phyloP scores from a whole-genome alignment of 2,329 filamentous ascomycete species.

The Neonectria neomacrospora region DNA sequence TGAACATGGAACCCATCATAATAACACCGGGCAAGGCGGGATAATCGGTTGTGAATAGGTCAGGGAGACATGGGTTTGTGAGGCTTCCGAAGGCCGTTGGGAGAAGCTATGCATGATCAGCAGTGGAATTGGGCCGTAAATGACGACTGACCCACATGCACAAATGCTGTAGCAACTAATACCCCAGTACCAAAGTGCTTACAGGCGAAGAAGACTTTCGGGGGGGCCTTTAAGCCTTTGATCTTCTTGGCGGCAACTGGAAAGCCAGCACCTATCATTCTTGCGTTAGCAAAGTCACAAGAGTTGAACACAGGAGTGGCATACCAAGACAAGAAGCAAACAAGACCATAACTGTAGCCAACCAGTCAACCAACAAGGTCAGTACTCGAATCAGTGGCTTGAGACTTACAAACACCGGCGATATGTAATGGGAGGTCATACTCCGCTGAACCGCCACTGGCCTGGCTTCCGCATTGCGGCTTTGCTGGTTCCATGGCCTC shows the following conservation, averaged over 20 bases:
- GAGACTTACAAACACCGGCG: constrained; percentile 45
- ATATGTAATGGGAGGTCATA: constrained; percentile 46
- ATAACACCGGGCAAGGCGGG: constrained; percentile 72
- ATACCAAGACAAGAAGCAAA: constrained; percentile 43
- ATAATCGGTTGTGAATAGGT: constrained; percentile 68
- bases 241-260: constrained; percentile 66
- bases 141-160: constrained; percentile 63
- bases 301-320: fast-evolving
- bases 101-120: constrained; percentile 55
- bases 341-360: constrained; percentile 42
- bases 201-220: constrained; percentile 68
- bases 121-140: not conserved
- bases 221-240: constrained; percentile 67
- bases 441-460: constrained; percentile 16
- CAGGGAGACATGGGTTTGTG: constrained; percentile 65
- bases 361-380: not conserved
- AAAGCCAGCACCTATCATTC: constrained; percentile 57
- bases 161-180: constrained; percentile 77
- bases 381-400: not conserved
- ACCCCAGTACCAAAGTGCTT: constrained; percentile 78
- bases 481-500: constrained; percentile 28
- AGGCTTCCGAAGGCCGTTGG: constrained; percentile 68
- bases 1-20: constrained; percentile 71
- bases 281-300: constrained; percentile 2
- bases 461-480: constrained; percentile 44